A percentile compares a stretch with the other conserved stretches of the same genome.
Conservation (phyloP, 73 alveolate species). For the Tetrahymena elliotti region DNA sequence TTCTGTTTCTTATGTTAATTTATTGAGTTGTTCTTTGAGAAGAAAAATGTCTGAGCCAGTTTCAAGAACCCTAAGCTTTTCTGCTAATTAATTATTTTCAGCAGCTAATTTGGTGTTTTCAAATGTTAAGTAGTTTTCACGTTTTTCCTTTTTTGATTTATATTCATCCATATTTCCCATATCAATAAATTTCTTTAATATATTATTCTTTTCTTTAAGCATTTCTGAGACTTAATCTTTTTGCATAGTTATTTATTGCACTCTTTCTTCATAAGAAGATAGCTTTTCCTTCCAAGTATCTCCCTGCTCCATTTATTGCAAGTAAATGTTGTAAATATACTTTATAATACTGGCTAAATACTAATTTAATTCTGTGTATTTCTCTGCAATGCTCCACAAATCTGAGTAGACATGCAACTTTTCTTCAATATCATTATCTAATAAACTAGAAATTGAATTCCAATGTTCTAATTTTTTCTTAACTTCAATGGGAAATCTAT, state of each 20-base stretch:
- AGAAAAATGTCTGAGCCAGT: background rate
- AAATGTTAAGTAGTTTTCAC: background rate
- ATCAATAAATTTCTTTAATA: background rate
- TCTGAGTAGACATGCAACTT: background rate
- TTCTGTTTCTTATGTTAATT: background rate
- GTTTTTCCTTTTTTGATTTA: background rate
- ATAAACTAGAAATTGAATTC: background rate
- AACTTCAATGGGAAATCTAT: background rate
- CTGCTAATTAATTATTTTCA: background rate
- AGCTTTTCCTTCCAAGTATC: background rate
- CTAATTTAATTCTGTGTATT: background rate
- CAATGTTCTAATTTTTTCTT: background rate
- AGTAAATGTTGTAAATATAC: background rate
- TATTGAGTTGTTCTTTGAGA: background rate
- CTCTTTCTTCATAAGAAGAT: background rate
- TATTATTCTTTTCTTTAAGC: background rate
- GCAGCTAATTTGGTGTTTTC: background rate
- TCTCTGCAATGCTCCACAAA: background rate
- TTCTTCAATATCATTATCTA: background rate
- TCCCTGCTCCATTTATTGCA: background rate
- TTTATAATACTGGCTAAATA: background rate
- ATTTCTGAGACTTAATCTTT: background rate
- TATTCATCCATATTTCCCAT: background rate
- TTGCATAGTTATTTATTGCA: background rate
- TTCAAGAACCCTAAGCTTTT: conserved; percentile 8